Percentiles rank a stretch among this genome's conserved stretches.
Evolutionary conservation across 345 rosid genomes (phyloP).

Genomic region (Eucalyptus melliodora): DNA sequence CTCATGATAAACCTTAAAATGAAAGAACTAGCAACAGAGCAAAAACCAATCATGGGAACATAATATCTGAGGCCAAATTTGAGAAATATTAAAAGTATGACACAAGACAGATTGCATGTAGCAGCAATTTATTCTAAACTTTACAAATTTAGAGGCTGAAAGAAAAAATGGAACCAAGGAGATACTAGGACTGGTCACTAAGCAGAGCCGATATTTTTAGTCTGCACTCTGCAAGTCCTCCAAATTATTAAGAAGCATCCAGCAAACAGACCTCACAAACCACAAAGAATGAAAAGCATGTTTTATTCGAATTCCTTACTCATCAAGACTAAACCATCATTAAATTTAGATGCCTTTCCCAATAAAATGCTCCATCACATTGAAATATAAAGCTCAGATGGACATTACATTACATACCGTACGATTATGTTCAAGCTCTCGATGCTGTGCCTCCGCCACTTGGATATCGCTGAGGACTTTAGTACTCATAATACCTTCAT

Average conservation of each 20-base stretch:
- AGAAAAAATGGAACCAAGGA: background rate
- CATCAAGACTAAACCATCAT: background rate
- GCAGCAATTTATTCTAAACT: background rate
- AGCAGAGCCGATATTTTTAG: background rate
- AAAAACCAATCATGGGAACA: background rate
- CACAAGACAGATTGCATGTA: background rate
- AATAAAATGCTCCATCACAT: background rate
- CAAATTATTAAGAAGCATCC: background rate
- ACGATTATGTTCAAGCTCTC: conserved; percentile 42
- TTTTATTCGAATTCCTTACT: background rate
- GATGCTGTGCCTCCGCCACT: conserved; percentile 44
- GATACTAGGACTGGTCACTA: background rate
- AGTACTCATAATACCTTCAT: conserved; percentile 58
- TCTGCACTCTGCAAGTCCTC: background rate
- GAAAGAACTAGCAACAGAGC: background rate
- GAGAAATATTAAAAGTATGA: background rate
- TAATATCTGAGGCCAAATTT: background rate
- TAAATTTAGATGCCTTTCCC: background rate
- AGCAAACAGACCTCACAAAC: background rate
- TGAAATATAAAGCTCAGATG: background rate
- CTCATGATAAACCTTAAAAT: background rate
- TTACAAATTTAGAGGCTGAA: background rate
- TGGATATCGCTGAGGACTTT: conserved; percentile 67
- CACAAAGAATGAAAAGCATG: background rate
- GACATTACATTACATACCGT: conserved; percentile 20